phyloP scores from a whole-genome alignment of 2,329 filamentous ascomycete genomes.

The Fusarium drepaniforme region DNA sequence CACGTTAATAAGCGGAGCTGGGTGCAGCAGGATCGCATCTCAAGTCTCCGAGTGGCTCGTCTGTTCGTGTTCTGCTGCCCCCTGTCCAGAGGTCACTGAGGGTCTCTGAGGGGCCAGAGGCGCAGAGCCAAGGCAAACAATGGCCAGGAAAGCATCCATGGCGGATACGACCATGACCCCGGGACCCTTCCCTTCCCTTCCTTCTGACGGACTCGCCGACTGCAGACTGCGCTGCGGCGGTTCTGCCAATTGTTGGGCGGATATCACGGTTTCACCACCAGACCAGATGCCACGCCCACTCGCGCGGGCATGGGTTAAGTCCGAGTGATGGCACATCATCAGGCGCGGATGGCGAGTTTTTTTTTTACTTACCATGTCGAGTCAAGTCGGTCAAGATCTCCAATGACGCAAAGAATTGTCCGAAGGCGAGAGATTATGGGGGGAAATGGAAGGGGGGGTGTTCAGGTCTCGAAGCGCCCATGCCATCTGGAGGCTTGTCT shows the following conservation, averaged over 20 bases:
- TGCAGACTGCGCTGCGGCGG: slow-evolving; percentile 18
- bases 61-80: slow-evolving; percentile 34
- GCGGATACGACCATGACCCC: slow-evolving; percentile 29
- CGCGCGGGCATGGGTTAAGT: slow-evolving; percentile 11
- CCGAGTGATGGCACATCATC: slow-evolving; percentile 9
- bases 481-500: slow-evolving; percentile 22
- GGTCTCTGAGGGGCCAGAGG: slow-evolving; percentile 17
- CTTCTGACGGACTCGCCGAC: slow-evolving; percentile 35
- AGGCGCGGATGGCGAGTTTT: slow-evolving; percentile 22
- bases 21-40: not conserved
- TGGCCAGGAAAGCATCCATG: slow-evolving; percentile 22
- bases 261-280: slow-evolving; percentile 38
- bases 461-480: slow-evolving; percentile 20
- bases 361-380: not conserved
- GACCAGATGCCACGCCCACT: slow-evolving; percentile 24
- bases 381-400: not conserved
- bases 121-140: slow-evolving; percentile 8
- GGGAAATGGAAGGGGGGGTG: not conserved
- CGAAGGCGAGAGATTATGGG: slow-evolving; percentile 22
- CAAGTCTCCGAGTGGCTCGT: slow-evolving; percentile 1
- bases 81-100: not conserved
- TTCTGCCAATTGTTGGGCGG: slow-evolving; percentile 13
- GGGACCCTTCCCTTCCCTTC: slow-evolving; percentile 3
- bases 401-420: slow-evolving; percentile 16
- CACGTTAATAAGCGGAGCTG: not conserved